These are phyloP conservation scores for Dryas drummondii DNA, from an alignment of 306 rosid genomes.

Conservation along the genomic window DNA sequence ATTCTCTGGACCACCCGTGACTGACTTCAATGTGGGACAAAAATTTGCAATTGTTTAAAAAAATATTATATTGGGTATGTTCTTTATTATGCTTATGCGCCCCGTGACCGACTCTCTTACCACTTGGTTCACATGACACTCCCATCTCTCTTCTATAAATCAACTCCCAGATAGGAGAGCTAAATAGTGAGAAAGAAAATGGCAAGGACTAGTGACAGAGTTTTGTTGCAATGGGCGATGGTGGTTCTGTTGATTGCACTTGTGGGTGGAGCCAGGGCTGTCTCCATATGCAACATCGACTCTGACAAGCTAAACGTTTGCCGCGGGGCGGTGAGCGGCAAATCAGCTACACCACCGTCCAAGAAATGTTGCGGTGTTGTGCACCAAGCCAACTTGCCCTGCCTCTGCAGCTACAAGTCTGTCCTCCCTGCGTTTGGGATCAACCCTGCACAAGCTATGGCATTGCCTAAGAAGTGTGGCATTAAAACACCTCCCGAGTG, in stretches of 20 bases:
- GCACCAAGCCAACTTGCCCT: conserved; percentile 43
- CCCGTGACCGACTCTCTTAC: conserved; percentile 37
- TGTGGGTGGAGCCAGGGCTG: conserved; percentile 32
- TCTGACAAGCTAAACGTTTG: conserved; percentile 37
- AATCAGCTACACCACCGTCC: conserved; percentile 40
- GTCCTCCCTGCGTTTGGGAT: conserved; percentile 47
- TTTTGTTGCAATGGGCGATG: conserved; percentile 28
- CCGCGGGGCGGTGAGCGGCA: conserved; percentile 47
- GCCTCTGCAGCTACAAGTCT: conserved; percentile 52
- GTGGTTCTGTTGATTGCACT: conserved; percentile 37
- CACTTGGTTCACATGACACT: conserved; percentile 47
- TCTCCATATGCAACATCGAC: conserved; percentile 41
- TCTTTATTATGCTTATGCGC: background rate
- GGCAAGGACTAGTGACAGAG: conserved; percentile 27
- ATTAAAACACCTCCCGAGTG: conserved; percentile 42
- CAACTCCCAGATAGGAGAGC: background rate
- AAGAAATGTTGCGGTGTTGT: conserved; percentile 49
- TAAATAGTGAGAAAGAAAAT: conserved; percentile 5
- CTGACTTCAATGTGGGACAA: background rate
- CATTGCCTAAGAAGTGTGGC: conserved; percentile 63
- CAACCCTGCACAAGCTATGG: conserved; percentile 51
- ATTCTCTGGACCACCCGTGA: background rate
- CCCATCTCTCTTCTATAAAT: conserved; percentile 36
- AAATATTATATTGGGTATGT: background rate
- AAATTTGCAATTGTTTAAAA: background rate